Evolutionary conservation across 345 rosid genomes (phyloP).

Genomic region (Gossypium anomalum): DNA sequence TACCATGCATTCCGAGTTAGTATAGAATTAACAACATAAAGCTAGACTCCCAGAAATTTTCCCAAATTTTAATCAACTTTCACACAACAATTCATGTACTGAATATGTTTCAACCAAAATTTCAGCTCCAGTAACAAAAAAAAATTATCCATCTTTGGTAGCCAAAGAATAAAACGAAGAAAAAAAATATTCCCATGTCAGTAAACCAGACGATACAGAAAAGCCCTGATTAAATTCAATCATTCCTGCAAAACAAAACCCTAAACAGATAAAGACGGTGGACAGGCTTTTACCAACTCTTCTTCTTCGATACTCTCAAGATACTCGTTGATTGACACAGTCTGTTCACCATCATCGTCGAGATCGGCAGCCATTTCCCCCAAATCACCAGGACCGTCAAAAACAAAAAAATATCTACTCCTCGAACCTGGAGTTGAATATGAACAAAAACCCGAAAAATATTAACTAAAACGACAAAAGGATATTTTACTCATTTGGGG

Average conservation of each 20-base stretch:
- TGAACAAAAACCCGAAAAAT: background rate
- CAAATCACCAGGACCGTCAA: background rate
- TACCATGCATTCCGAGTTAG: background rate
- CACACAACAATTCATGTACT: background rate
- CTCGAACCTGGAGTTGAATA: background rate
- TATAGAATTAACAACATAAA: too few relatives aligned
- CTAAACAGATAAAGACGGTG: background rate
- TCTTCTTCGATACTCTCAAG: constrained; percentile 74
- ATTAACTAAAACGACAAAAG: background rate
- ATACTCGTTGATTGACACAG: constrained; percentile 73
- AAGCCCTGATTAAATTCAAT: background rate
- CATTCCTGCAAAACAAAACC: constrained; percentile 1
- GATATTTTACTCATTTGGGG: background rate
- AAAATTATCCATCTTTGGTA: background rate
- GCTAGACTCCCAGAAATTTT: background rate
- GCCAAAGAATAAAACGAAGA: background rate
- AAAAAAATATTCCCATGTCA: background rate
- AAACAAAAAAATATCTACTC: background rate
- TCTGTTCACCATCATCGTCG: constrained; percentile 66
- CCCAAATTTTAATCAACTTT: background rate
- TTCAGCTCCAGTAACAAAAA: background rate
- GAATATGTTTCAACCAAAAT: background rate
- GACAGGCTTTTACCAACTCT: constrained; percentile 56
- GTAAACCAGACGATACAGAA: background rate
- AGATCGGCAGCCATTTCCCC: constrained; percentile 46